A percentile compares a stretch with the other conserved stretches of the same genome.
phyloP scores from a whole-genome alignment of 768 basidiomycete species.

The Termitomyces titanicus region DNA sequence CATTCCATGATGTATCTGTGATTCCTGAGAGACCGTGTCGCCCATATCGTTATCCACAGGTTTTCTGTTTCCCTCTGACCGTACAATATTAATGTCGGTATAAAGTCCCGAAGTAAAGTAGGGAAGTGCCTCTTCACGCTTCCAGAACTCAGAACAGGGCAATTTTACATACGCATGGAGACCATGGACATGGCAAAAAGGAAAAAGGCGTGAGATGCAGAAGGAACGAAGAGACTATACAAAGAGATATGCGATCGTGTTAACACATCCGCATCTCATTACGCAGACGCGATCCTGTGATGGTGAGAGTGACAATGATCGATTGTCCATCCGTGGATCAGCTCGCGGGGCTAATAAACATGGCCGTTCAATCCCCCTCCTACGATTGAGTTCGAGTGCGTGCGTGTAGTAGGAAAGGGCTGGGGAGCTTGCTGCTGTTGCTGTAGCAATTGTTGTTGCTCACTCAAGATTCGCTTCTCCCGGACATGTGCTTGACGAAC shows the following conservation, averaged over 20 bases:
- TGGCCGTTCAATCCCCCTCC: constrained; percentile 7
- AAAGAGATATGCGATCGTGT: neutral
- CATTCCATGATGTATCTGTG: no score
- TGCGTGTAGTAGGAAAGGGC: constrained; percentile 20
- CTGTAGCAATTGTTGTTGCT: constrained; percentile 27
- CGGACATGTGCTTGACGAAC: constrained; percentile 75
- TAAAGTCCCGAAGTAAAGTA: neutral
- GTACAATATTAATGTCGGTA: neutral
- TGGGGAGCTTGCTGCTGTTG: constrained; percentile 15
- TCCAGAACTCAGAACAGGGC: neutral
- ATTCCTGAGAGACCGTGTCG: neutral
- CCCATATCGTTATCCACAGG: neutral
- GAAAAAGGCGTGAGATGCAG: neutral
- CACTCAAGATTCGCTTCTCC: constrained; percentile 35
- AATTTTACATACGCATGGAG: neutral
- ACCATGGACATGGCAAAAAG: neutral
- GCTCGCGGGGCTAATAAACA: neutral
- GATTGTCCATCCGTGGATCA: neutral
- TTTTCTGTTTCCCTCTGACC: neutral
- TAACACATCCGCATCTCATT: no score
- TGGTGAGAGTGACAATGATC: neutral
- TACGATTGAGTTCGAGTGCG: constrained; percentile 30
- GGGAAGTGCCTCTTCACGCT: neutral
- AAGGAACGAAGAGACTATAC: neutral
- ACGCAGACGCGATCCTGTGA: no score